Percentiles rank a stretch among this genome's conserved stretches.
Conservation (phyloP, 1,284 basidiomycete species). For the Xerocomus amazonicus region DNA sequence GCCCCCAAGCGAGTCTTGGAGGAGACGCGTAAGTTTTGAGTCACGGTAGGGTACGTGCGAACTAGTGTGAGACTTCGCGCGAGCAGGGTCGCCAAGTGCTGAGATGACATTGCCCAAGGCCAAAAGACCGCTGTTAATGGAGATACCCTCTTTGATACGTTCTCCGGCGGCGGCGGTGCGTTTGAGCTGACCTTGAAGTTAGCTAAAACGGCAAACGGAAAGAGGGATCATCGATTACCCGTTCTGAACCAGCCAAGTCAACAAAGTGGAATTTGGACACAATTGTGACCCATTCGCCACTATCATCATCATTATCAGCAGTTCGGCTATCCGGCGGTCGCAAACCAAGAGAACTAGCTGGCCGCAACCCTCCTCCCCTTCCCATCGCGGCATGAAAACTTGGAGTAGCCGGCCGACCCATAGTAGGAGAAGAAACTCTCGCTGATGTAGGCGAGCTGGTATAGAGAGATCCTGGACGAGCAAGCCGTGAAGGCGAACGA, state of each 20-base stretch:
- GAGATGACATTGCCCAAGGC: slow-evolving; percentile 99
- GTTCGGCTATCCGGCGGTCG: slow-evolving; percentile 48
- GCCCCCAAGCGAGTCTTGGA: slow-evolving; percentile 98
- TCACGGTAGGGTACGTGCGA: slow-evolving; percentile 95
- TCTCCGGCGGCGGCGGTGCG: slow-evolving; percentile 92
- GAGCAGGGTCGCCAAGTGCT: slow-evolving; percentile 90
- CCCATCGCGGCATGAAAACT: slow-evolving; percentile 71
- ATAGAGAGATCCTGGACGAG: slow-evolving; percentile 71
- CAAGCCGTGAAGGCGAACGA: slow-evolving; percentile 74
- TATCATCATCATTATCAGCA: slow-evolving; percentile 52
- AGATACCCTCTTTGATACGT: slow-evolving; percentile 95
- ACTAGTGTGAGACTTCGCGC: slow-evolving; percentile 70
- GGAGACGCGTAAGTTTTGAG: slow-evolving; percentile 88
- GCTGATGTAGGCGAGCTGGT: slow-evolving; percentile 37
- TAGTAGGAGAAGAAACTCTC: slow-evolving; percentile 69
- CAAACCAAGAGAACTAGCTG: slow-evolving; percentile 67
- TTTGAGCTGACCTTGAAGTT: slow-evolving; percentile 60
- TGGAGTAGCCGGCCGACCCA: slow-evolving; percentile 70
- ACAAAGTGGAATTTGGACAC: slow-evolving; percentile 99
- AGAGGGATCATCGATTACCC: slow-evolving; percentile 53
- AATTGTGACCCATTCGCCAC: slow-evolving; percentile 83
- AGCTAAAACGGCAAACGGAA: slow-evolving; percentile 10
- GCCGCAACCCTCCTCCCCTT: slow-evolving; percentile 63
- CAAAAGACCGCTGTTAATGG: slow-evolving; percentile 94
- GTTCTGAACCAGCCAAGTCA: slow-evolving; percentile 94